These are phyloP conservation scores for Dryadomyces quercivorus DNA, from an alignment of 2,329 filamentous ascomycete genomes.

Conservation along the genomic window DNA sequence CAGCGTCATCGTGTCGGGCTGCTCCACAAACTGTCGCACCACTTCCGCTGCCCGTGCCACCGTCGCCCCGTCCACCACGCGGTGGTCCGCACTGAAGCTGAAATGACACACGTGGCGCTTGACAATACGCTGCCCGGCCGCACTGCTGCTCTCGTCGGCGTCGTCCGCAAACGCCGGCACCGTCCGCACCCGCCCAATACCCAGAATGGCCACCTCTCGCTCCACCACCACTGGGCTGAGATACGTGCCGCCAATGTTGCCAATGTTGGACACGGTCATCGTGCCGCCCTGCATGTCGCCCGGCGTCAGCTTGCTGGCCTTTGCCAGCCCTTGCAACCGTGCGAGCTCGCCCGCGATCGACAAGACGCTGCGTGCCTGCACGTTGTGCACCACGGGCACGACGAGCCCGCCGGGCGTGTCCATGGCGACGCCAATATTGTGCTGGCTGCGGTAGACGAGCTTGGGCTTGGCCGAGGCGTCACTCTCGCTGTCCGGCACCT, in stretches of 20 bases:
- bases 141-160: constrained; percentile 34
- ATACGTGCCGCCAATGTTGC: constrained; percentile 86
- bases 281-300: constrained; percentile 76
- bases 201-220: constrained; percentile 82
- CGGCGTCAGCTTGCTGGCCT: constrained; percentile 60
- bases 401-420: constrained; percentile 81
- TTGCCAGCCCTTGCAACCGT: constrained; percentile 61
- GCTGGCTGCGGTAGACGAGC: constrained; percentile 66
- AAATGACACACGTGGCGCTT: constrained; percentile 76
- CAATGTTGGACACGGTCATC: constrained; percentile 94
- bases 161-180: constrained; percentile 66
- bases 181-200: constrained; percentile 67
- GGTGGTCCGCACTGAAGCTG: constrained; percentile 93
- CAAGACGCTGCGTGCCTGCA: constrained; percentile 62
- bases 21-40: constrained; percentile 67
- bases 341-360: constrained; percentile 66
- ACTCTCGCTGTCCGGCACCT: constrained; percentile 27
- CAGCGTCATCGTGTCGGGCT: constrained; percentile 78
- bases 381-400: constrained; percentile 83
- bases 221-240: constrained; percentile 85
- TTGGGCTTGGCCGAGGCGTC: constrained; percentile 47
- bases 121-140: constrained; percentile 55
- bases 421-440: constrained; percentile 95
- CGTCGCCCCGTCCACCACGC: constrained; percentile 87
- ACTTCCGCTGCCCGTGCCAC: constrained; percentile 83